Conservation (phyloP, 2,329 filamentous ascomycete species). For the Tolypocladium inflatum region DNA sequence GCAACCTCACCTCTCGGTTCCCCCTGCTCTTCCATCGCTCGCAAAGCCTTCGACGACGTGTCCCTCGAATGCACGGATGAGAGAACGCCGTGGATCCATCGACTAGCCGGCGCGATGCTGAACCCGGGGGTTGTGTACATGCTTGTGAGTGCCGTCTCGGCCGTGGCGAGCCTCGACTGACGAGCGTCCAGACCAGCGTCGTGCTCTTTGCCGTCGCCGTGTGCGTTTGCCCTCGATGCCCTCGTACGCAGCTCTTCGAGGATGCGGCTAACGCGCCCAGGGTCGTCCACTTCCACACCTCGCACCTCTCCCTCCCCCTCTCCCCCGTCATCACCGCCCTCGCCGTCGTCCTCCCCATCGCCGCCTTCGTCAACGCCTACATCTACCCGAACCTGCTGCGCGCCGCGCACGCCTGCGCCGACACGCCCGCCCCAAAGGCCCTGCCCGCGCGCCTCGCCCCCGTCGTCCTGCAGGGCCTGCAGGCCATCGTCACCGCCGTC, state of each 20-base stretch:
- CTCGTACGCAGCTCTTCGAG: background rate
- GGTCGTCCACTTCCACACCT: conserved; percentile 27
- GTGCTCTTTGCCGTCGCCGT: conserved; percentile 20
- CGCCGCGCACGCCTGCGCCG: conserved; percentile 10
- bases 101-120: conserved; percentile 8
- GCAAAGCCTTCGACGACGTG: no score
- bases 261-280: conserved; percentile 12
- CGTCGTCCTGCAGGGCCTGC: conserved; percentile 28
- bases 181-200: conserved; percentile 13
- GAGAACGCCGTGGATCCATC: background rate
- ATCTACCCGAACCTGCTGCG: conserved; percentile 22
- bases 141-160: conserved; percentile 12
- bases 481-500: conserved; percentile 30
- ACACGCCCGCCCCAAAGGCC: conserved; percentile 8
- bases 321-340: conserved; percentile 24
- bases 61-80: background rate
- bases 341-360: conserved; percentile 29
- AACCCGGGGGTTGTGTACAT: conserved; percentile 20
- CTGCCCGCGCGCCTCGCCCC: conserved; percentile 14
- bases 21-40: background rate
- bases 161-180: background rate
- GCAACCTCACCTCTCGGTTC: background rate
- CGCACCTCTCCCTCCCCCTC: conserved; percentile 30
- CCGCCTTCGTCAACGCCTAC: conserved; percentile 25
- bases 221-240: conserved; percentile 10